These are phyloP conservation scores for Fusarium tanahbumbuense DNA, from an alignment of 2,329 filamentous ascomycete species.

Conservation along the genomic window DNA sequence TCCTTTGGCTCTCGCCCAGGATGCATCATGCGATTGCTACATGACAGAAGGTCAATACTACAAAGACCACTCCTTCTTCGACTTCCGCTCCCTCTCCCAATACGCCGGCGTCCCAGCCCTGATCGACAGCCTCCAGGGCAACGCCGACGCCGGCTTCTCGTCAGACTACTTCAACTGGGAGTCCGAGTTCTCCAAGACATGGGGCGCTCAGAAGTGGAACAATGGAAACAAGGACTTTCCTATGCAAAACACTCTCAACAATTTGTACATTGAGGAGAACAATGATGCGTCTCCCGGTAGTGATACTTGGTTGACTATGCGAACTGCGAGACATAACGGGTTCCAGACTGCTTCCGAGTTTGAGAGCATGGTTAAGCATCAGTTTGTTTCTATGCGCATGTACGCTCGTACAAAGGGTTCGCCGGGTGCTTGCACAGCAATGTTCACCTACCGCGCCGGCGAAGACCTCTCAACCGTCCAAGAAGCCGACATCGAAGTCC, in stretches of 20 bases:
- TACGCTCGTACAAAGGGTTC: slow-evolving; percentile 59
- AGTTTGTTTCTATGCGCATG: slow-evolving; percentile 57
- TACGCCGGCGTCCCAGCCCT: slow-evolving; percentile 48
- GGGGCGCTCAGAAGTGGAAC: slow-evolving; percentile 54
- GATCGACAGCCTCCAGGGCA: slow-evolving; percentile 47
- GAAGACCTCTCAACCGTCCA: slow-evolving; percentile 54
- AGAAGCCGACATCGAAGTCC: slow-evolving; percentile 64
- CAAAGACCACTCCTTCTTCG: slow-evolving; percentile 45
- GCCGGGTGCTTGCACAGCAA: slow-evolving; percentile 61
- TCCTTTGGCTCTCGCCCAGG: slow-evolving; percentile 37
- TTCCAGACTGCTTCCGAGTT: slow-evolving; percentile 62
- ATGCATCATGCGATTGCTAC: slow-evolving; percentile 50
- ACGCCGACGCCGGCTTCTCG: slow-evolving; percentile 49
- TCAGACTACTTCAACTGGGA: slow-evolving; percentile 52
- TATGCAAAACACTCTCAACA: slow-evolving; percentile 55
- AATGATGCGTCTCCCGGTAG: slow-evolving; percentile 43
- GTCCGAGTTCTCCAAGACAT: slow-evolving; percentile 49
- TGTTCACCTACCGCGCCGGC: slow-evolving; percentile 61
- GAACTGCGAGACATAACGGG: slow-evolving; percentile 55
- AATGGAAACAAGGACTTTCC: slow-evolving; percentile 51
- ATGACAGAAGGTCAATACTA: slow-evolving; percentile 46
- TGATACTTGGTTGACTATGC: slow-evolving; percentile 60
- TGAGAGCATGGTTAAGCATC: slow-evolving; percentile 49
- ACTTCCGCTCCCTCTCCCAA: slow-evolving; percentile 48
- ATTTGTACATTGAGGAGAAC: slow-evolving; percentile 59